Base-by-base conservation (phyloP, 352 stramenopile genomes). In the Phytopythium vexans region DNA sequence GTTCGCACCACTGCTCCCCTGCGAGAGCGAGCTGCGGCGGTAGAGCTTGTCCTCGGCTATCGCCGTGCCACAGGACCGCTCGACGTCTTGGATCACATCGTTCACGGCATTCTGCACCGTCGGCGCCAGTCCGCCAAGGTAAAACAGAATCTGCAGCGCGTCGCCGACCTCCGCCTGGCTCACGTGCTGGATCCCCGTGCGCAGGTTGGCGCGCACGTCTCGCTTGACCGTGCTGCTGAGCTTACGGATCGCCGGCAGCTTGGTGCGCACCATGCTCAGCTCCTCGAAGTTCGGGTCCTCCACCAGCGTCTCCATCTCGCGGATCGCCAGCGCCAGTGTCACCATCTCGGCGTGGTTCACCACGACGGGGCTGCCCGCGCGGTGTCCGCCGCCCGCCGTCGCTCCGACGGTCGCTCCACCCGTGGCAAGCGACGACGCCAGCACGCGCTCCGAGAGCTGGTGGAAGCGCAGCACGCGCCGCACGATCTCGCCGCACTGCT, bases 41-140 rank as follows among this genome's bases (percentile, higher is more conserved):
- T 85, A 63, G 11, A 94, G 63, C 47, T 81, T 78, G 3, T 86
- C 74, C 50, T 92, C 82, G 0, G 78, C 67, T 36, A 92, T 87
- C 21, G 68, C 71, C 12, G 59, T 56, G 16, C 60, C 60, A 44
- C 80, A 89, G 34, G 86, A 76, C 27, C 74, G 72, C 54, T 95
- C 85, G 0, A 95, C 67, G 27, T 89, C 82, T 42, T 93, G 77
- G 49, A 95, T 87, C 54, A 91, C 79, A 11, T 88, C 83, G 62
- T 93, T 93, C 15, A 95, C 81, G 3, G 68, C 77, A 8, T 72
- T 70, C 63, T 95, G 81, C 21, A 88, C 83, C 32, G 68, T 86
- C 15, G 86, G 65, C 5, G 66, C 68, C 34, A 89, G 55, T 8
- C 73, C 70, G 37, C 81, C 83, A 2, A 93, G 62, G 43, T 89